These are phyloP conservation scores for Papilionanthe hybrid DNA, from an alignment of 116 monocot species.

Conservation along the genomic window DNA sequence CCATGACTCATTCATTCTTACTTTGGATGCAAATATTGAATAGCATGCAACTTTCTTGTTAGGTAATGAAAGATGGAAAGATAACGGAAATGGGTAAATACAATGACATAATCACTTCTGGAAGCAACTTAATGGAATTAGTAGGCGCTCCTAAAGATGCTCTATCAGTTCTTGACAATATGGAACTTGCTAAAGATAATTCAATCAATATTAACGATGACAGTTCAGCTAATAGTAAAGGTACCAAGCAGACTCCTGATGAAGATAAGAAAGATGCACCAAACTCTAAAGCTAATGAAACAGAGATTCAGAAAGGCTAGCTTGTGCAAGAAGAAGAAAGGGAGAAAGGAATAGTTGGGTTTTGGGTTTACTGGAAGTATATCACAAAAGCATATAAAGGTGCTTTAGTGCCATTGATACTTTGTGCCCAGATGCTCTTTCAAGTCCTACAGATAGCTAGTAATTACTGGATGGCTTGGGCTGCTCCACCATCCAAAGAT, in stretches of 20 bases:
- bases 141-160: constrained; percentile 54
- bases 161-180: constrained; percentile 36
- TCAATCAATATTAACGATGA: neutral
- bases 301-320: constrained; percentile 33
- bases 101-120: constrained; percentile 44
- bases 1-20: neutral
- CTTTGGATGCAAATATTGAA: neutral
- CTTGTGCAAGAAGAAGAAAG: constrained; percentile 75
- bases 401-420: constrained; percentile 51
- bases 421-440: constrained; percentile 47
- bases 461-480: constrained; percentile 87
- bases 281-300: constrained; percentile 30
- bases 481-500: constrained; percentile 43
- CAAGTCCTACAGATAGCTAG: constrained; percentile 61
- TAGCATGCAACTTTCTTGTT: neutral
- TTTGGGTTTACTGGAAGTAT: constrained; percentile 70
- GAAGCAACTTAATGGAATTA: constrained; percentile 59
- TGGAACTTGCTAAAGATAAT: constrained; percentile 16
- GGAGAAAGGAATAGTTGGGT: constrained; percentile 70
- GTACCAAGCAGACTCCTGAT: neutral
- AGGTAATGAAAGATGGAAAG: constrained; percentile 58
- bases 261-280: constrained; percentile 22
- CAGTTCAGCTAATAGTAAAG: constrained; percentile 11
- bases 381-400: constrained; percentile 60
- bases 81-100: constrained; percentile 56